Evolutionary conservation across 306 rosid species (phyloP).

Genomic region (Luffa aegyptiaca): DNA sequence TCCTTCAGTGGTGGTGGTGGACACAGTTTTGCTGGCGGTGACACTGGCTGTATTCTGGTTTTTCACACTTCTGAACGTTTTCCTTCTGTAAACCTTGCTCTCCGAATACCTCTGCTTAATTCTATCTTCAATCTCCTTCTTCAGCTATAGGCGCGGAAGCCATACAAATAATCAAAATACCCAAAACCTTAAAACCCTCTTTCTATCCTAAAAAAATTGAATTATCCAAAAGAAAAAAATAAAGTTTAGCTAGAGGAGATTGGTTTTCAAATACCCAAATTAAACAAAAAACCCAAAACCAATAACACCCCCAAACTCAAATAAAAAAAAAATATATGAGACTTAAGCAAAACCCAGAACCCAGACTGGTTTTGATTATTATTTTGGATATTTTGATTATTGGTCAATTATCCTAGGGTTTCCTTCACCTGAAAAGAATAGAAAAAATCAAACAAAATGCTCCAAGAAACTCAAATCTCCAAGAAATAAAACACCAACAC

Average conservation of each 20-base stretch:
- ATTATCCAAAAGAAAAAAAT: neutral
- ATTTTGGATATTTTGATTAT: too few relatives aligned
- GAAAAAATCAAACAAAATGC: neutral
- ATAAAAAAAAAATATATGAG: too few relatives aligned
- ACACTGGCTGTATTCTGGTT: constrained; percentile 12
- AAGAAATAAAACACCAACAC: neutral
- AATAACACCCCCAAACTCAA: too few relatives aligned
- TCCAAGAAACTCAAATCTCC: neutral
- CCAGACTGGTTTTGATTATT: too few relatives aligned
- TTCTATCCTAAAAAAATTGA: neutral
- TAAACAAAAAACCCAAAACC: too few relatives aligned
- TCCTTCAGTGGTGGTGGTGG: neutral
- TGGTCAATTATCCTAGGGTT: neutral
- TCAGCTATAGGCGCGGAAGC: constrained; percentile 63
- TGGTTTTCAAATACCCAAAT: too few relatives aligned
- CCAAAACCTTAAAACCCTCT: constrained; percentile 31
- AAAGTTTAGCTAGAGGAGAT: too few relatives aligned
- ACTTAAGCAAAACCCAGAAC: too few relatives aligned
- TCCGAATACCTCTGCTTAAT: constrained; percentile 41
- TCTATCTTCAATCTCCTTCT: constrained; percentile 49
- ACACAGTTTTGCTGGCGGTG: neutral
- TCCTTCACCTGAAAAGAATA: neutral
- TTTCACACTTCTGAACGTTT: constrained; percentile 40
- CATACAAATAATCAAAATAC: constrained; percentile 59
- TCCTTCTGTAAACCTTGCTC: constrained; percentile 63